Evolutionary conservation across 768 basidiomycete genomes (phyloP).

Genomic region (Pleurotus eryngii): DNA sequence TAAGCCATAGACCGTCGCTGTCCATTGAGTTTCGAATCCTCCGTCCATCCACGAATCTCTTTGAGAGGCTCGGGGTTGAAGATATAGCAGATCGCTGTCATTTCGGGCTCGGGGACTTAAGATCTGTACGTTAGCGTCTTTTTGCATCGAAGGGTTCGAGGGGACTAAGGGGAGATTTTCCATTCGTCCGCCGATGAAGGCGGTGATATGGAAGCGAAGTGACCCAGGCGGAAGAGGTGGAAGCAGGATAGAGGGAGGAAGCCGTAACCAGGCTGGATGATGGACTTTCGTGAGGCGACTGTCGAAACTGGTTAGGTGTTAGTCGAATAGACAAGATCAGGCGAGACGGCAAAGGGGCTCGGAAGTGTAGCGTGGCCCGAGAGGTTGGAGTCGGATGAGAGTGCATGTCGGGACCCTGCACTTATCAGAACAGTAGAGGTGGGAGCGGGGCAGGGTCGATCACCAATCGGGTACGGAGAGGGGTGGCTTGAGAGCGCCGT

Average conservation of each 20-base stretch:
- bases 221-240: slow-evolving; percentile 22
- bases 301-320: slow-evolving; percentile 35
- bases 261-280: not conserved
- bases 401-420: slow-evolving; percentile 61
- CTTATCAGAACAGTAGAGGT: slow-evolving; percentile 68
- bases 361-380: slow-evolving; percentile 31
- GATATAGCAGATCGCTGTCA: slow-evolving; percentile 29
- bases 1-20: slow-evolving; percentile 58
- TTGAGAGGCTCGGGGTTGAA: slow-evolving; percentile 31
- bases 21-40: slow-evolving; percentile 65
- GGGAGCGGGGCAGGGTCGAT: slow-evolving; percentile 53
- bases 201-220: slow-evolving; percentile 33
- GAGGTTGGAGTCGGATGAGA: slow-evolving; percentile 34
- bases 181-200: slow-evolving; percentile 13
- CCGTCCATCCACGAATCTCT: slow-evolving; percentile 55
- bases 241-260: slow-evolving; percentile 11
- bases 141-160: slow-evolving; percentile 39
- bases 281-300: slow-evolving; percentile 24
- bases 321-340: slow-evolving; percentile 37
- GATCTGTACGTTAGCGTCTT: slow-evolving; percentile 48
- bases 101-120: slow-evolving; percentile 41
- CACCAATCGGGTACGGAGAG: slow-evolving; percentile 55
- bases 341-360: slow-evolving; percentile 16
- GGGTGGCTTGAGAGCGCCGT: slow-evolving; percentile 48
- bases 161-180: not conserved